These are phyloP conservation scores for Cornus florida DNA, from an alignment of 148 eudicot species.

Conservation along the genomic window DNA sequence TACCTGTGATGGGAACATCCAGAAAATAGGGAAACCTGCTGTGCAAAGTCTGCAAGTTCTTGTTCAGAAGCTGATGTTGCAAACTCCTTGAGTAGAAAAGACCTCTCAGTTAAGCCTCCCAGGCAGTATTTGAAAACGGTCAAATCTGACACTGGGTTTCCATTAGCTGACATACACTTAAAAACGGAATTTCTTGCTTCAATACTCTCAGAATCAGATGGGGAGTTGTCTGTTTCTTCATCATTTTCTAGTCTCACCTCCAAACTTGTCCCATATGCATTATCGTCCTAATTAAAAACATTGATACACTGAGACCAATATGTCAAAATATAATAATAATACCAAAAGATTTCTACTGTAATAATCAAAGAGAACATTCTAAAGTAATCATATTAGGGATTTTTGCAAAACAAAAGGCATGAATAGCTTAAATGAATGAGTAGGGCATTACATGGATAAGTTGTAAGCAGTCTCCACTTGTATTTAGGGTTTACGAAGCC, in stretches of 20 bases:
- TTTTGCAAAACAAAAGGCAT: neutral
- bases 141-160: conserved; percentile 60
- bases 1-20: conserved; percentile 97
- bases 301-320: conserved; percentile 4
- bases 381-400: neutral
- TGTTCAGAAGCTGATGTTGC: conserved; percentile 46
- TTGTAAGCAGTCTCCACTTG: neutral
- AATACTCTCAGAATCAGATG: conserved; percentile 65
- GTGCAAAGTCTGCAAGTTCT: conserved; percentile 63
- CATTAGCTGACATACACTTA: conserved; percentile 33
- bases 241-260: conserved; percentile 46
- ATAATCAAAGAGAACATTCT: neutral
- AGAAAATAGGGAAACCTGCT: conserved; percentile 66
- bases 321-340: conserved; percentile 6
- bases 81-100: conserved; percentile 71
- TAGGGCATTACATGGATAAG: neutral
- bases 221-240: conserved; percentile 46
- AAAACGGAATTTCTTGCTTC: conserved; percentile 47
- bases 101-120: conserved; percentile 76
- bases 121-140: conserved; percentile 84
- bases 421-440: neutral
- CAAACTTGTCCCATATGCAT: conserved; percentile 33
- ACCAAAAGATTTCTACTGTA: neutral
- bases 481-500: neutral
- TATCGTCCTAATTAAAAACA: conserved; percentile 34